Conservation (phyloP, 208 protist species). For the Wallacemonas collosoma region DNA sequence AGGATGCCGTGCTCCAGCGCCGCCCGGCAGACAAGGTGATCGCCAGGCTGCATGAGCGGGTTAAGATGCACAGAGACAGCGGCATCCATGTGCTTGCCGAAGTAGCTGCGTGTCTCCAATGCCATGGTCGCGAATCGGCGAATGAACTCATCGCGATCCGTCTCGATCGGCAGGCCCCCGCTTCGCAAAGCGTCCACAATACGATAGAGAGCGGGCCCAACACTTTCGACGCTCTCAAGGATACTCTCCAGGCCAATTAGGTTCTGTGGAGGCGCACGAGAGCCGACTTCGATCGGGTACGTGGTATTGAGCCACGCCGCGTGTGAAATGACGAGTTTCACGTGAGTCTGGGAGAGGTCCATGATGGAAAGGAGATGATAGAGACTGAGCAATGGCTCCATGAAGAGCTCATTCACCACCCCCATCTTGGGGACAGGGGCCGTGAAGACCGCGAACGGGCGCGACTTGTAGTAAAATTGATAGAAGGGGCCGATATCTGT, state of each 20-base stretch:
- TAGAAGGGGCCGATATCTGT: constrained; percentile 56
- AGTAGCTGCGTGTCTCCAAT: constrained; percentile 46
- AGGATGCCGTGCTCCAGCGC: constrained; percentile 38
- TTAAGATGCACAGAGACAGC: constrained; percentile 52
- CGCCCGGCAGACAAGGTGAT: constrained; percentile 32
- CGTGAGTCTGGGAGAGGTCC: constrained; percentile 36
- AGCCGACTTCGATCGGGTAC: constrained; percentile 39
- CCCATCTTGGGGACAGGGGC: constrained; percentile 35
- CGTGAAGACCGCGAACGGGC: constrained; percentile 65
- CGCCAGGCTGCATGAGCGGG: constrained; percentile 43
- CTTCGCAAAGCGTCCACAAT: constrained; percentile 36
- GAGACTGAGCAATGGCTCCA: constrained; percentile 65
- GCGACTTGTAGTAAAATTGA: constrained; percentile 64
- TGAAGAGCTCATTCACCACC: constrained; percentile 47
- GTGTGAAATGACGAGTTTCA: constrained; percentile 80
- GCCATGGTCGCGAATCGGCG: constrained; percentile 42
- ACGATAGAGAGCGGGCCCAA: constrained; percentile 37
- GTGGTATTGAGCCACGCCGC: constrained; percentile 70
- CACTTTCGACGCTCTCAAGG: constrained; percentile 49
- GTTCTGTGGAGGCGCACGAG: constrained; percentile 25
- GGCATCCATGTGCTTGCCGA: constrained; percentile 46
- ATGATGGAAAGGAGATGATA: constrained; percentile 61
- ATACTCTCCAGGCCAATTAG: constrained; percentile 29
- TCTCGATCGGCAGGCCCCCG: constrained; percentile 20
- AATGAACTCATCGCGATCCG: constrained; percentile 52